These are phyloP conservation scores for Taiozyma sp. DNA, from an alignment of 1,139 yeast species.

Conservation along the genomic window DNA sequence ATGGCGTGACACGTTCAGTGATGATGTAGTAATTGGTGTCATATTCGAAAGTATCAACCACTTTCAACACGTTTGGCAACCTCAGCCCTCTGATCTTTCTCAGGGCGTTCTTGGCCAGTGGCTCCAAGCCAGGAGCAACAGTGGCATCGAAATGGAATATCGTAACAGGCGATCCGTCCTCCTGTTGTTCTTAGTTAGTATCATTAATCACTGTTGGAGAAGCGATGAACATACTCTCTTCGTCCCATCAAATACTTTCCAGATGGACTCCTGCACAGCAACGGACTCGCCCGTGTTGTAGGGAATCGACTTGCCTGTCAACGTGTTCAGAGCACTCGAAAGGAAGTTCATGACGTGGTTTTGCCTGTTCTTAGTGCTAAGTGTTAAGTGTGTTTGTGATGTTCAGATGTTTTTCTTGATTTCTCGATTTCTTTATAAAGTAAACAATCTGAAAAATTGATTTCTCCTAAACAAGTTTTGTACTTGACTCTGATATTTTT, in stretches of 20 bases:
- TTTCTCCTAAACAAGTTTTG: too few species aligned
- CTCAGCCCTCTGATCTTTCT: slow-evolving; percentile 62
- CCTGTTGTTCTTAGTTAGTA: slow-evolving; percentile 11
- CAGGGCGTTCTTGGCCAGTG: slow-evolving; percentile 58
- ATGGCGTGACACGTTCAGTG: slow-evolving; percentile 72
- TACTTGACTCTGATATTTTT: too few species aligned
- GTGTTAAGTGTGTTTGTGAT: background rate
- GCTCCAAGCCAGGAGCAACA: slow-evolving; percentile 31
- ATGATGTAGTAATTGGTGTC: slow-evolving; percentile 65
- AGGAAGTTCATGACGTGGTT: slow-evolving; percentile 52
- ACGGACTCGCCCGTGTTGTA: slow-evolving; percentile 46
- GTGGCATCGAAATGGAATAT: slow-evolving; percentile 58
- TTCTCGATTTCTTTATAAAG: background rate
- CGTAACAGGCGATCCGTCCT: slow-evolving; percentile 38
- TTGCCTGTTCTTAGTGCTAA: background rate
- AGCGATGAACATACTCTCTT: slow-evolving; percentile 23
- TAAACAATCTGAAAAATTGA: too few species aligned
- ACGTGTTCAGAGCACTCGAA: slow-evolving; percentile 47
- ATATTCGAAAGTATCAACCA: slow-evolving; percentile 60
- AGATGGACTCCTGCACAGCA: slow-evolving; percentile 29
- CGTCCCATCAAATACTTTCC: slow-evolving; percentile 38
- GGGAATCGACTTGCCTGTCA: slow-evolving; percentile 53
- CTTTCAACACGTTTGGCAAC: slow-evolving; percentile 71
- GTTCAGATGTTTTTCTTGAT: background rate
- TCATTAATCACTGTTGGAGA: too few species aligned